phyloP scores from a whole-genome alignment of 2,329 filamentous ascomycete species.

The Apiospora sp. region DNA sequence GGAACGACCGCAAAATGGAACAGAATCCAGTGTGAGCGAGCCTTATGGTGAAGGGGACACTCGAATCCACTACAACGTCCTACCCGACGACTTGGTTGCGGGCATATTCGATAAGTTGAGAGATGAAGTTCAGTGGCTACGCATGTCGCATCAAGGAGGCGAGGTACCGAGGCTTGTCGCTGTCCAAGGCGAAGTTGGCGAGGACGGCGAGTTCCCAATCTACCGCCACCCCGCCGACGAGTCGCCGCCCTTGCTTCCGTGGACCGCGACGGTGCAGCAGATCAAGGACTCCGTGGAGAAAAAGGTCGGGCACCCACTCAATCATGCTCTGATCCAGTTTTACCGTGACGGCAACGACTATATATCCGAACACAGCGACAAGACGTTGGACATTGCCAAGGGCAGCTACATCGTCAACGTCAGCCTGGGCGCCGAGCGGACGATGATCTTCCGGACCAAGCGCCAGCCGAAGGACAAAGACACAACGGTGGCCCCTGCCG shows the following conservation, averaged over 20 bases:
- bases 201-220: conserved; percentile 81
- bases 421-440: conserved; percentile 89
- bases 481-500: conserved; percentile 18
- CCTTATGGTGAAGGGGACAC: conserved; percentile 84
- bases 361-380: conserved; percentile 97
- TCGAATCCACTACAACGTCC: conserved; percentile 72
- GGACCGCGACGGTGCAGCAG: conserved; percentile 74
- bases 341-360: conserved; percentile 91
- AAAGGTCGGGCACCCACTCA: conserved; percentile 79
- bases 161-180: conserved; percentile 91
- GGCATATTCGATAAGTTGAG: conserved; percentile 75
- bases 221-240: conserved; percentile 95
- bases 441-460: conserved; percentile 89
- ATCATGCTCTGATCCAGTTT: conserved; percentile 91
- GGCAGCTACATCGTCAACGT: conserved; percentile 90
- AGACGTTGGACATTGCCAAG: conserved; percentile 87
- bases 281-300: conserved; percentile 76
- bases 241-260: conserved; percentile 77
- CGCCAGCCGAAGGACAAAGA: conserved; percentile 49
- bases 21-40: conserved; percentile 47
- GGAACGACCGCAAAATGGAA: conserved; percentile 30
- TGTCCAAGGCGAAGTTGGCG: conserved; percentile 77
- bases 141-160: conserved; percentile 91
- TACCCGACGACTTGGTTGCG: conserved; percentile 63
- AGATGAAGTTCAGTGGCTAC: conserved; percentile 84